phyloP scores from a whole-genome alignment of 495 filamentous ascomycete genomes.

The Xylaria sp. region DNA sequence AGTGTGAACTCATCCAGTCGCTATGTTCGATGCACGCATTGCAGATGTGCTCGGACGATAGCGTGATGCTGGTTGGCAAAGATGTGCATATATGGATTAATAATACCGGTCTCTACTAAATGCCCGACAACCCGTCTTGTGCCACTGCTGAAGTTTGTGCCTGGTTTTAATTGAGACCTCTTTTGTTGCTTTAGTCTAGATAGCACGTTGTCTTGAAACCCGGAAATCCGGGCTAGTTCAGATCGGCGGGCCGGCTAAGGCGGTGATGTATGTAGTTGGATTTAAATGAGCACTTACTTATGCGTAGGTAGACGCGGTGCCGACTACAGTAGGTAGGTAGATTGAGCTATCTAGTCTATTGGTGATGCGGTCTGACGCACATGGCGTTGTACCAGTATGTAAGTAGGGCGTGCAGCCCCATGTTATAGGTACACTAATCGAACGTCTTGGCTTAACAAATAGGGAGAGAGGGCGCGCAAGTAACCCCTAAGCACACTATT shows the following conservation, averaged over 20 bases:
- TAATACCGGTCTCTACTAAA: slow-evolving; percentile 4
- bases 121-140: slow-evolving; percentile 18
- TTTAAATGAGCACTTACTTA: background rate
- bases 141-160: background rate
- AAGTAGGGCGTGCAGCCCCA: too few relatives aligned
- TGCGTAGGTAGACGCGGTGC: background rate
- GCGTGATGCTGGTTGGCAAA: background rate
- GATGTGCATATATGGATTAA: slow-evolving; percentile 12
- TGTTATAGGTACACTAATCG: background rate
- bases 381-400: too few relatives aligned
- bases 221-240: background rate
- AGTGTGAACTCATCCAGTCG: background rate
- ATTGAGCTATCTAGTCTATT: background rate
- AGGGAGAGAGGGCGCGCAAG: background rate
- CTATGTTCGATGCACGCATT: background rate
- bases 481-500: background rate
- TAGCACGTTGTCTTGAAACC: background rate
- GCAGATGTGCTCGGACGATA: background rate
- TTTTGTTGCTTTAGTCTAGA: background rate
- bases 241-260: background rate
- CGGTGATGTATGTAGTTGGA: background rate
- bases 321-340: too few relatives aligned
- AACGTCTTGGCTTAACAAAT: background rate
- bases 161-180: background rate
- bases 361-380: slow-evolving; percentile 5